Evolutionary conservation across 331 rosid genomes (phyloP), one percentile per base, ranked within the genome.

Genomic region (Quercus lobata): DNA sequence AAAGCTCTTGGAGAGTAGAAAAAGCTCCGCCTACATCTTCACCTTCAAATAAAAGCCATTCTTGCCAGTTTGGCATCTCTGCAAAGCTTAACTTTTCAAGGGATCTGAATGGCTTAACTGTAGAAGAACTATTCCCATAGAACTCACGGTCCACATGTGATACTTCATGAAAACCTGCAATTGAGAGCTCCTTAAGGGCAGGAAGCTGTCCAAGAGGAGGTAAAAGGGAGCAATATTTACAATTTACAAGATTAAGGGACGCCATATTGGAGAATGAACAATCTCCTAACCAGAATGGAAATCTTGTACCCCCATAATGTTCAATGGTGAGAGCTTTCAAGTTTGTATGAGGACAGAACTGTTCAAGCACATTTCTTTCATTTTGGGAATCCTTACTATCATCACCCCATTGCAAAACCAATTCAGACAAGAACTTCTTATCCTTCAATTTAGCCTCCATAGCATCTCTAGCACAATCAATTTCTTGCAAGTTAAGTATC

Each of bases 171-270:
- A 79, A 35, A 4, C 46, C 57, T n/a, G 6, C 1, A 73, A 82
- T 37, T 9, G 27, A 27, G 5, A 77, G 41, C 62, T 27, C n/a
- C 66, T 72, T 66, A 57, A 82, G 81, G 24, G 29, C 24, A n/a
- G 80, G 73, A 37, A 83, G 61, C 41, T 30, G 73, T 8, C 82
- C 77, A 5, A 83, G 73, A 17, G 86, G 71, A 15, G 83, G 79
- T 30, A 83, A 74, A 2, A 12, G 19, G 10, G 22, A 4, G 7
- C 79, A 80, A 17, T 68, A 17, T 24, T 57, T 56, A 49, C 83
- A 80, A 1, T 68, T 25, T 0, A 44, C 5, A 11, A 80, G 65
- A 49, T 27, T 1, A 2, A 68, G 71, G 29, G 71, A 66, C 30
- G 5, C 29, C 14, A 74, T 4, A 16, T 74, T 80, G 57, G 75